phyloP scores from a whole-genome alignment of 2,329 filamentous ascomycete genomes.

The Aureobasidium sp. region DNA sequence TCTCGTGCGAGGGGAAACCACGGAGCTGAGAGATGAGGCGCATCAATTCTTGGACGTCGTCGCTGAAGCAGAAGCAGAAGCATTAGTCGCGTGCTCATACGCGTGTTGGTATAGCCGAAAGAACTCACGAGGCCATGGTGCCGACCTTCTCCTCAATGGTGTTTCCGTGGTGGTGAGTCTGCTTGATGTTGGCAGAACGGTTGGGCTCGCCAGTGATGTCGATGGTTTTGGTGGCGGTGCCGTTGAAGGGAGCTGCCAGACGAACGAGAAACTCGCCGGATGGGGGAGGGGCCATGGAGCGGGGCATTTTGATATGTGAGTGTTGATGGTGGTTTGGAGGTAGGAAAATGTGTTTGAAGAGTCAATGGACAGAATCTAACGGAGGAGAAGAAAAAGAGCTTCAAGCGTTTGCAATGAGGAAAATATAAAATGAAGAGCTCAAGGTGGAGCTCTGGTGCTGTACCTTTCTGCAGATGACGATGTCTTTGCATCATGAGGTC shows the following conservation, averaged over 20 bases:
- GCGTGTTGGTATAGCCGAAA: no score
- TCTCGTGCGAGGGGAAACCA: constrained; percentile 32
- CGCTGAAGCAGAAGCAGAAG: constrained; percentile 16
- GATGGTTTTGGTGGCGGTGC: constrained; percentile 26
- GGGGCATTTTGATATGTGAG: constrained; percentile 10
- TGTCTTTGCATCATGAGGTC: constrained; percentile 4
- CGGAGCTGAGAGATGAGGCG: constrained; percentile 30
- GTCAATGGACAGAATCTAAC: background rate
- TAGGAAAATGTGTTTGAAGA: background rate
- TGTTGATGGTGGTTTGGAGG: background rate
- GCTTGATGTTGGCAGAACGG: constrained; percentile 30
- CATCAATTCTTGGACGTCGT: constrained; percentile 35
- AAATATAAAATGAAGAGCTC: constrained; percentile 3
- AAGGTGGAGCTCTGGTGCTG: background rate
- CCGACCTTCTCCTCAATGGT: constrained; percentile 32
- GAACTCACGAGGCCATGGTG: constrained; percentile 27
- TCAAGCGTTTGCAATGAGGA: background rate
- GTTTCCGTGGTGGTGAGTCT: constrained; percentile 26
- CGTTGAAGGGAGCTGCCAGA: constrained; percentile 28
- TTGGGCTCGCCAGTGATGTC: constrained; percentile 36
- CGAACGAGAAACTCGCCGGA: constrained; percentile 29
- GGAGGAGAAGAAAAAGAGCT: background rate
- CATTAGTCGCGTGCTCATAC: background rate
- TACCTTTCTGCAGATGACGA: constrained; percentile 3
- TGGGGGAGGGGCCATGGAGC: constrained; percentile 26